Evolutionary conservation across 495 filamentous ascomycete species (phyloP), one percentile per base, ranked within the genome.

Genomic region (Neurospora tetrasperma): DNA sequence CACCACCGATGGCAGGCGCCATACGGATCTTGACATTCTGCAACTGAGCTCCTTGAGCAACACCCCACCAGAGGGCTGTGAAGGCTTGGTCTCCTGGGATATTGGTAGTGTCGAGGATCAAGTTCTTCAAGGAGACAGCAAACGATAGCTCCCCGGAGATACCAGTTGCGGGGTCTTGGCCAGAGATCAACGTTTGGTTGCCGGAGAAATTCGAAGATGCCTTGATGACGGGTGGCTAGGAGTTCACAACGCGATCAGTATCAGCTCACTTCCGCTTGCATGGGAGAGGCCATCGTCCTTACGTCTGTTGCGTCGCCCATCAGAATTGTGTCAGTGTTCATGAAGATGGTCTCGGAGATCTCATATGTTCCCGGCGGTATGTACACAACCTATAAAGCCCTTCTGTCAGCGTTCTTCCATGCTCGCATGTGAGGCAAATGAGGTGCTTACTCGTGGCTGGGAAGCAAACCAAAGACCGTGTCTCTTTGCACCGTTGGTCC

Each of bases 1-100:
- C 83, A 27, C 83, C 83, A 69, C 81, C 86, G 48, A 71, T 73
- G 3, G 81, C 78, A 7, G 73, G 71, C 1, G 83, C 74, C 89
- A 93, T 89, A n/a, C 79, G 79, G 78, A 94, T 92, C 38, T 85
- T 82, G 69, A 94, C 83, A 78, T 94, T 93, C 73, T 92, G 90
- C 16, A 91, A 82, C 72, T 89, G 91, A 7, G 89, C 85, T 27
- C 83, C 89, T 73, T 92, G 87, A 0, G 88, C 88, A 6, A 90
- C 90, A 18, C 89, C 89, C 91, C 91, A 94, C 73, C 89, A 90
- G 41, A 94, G 87, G 39, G 90, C 91, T 2, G 86, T 84, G 39
- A 85, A 84, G 0, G 75, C 77, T 16, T 74, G 83, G 14, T 82
- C 78, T 39, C 77, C 79, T 4, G 87, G 77, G 46, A 92, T 85